phyloP scores from a whole-genome alignment of 192 early-diverging fungal species.

The Linnemannia exigua region DNA sequence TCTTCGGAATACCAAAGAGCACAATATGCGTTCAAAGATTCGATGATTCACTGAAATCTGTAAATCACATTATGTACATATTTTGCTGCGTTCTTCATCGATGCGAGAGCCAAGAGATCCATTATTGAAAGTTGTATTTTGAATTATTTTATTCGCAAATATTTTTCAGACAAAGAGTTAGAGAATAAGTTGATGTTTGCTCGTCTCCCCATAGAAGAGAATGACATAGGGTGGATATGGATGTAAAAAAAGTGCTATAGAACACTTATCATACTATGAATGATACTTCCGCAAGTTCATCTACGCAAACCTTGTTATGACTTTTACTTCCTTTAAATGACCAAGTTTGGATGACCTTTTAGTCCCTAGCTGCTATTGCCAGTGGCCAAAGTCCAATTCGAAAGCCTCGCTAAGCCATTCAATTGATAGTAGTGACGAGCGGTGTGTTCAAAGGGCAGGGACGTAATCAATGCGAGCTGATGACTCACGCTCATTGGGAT shows the following conservation, averaged over 20 bases:
- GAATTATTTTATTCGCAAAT: slow-evolving; percentile 40
- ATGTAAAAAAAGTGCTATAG: slow-evolving; percentile 36
- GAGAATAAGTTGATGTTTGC: slow-evolving; percentile 7
- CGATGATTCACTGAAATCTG: slow-evolving; percentile 76
- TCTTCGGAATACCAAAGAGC: slow-evolving; percentile 59
- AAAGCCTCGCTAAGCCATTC: slow-evolving; percentile 85
- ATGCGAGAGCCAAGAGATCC: slow-evolving; percentile 80
- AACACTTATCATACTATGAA: slow-evolving; percentile 54
- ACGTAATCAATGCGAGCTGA: slow-evolving; percentile 86
- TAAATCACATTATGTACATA: slow-evolving; percentile 80
- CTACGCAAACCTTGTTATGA: slow-evolving; percentile 86
- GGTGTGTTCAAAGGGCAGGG: slow-evolving; percentile 86
- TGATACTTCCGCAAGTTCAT: slow-evolving; percentile 83
- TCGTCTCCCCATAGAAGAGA: background rate
- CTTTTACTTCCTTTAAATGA: slow-evolving; percentile 93
- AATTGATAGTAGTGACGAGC: slow-evolving; percentile 84
- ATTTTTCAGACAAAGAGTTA: slow-evolving; percentile 32
- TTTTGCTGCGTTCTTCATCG: slow-evolving; percentile 85
- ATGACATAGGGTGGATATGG: slow-evolving; percentile 34
- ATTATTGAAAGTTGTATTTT: slow-evolving; percentile 71
- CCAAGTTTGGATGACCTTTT: slow-evolving; percentile 86
- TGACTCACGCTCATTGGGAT: slow-evolving; percentile 87
- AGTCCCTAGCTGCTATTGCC: slow-evolving; percentile 55
- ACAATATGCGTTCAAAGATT: slow-evolving; percentile 81
- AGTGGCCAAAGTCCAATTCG: slow-evolving; percentile 60